A percentile compares a stretch with the other conserved stretches of the same genome.
phyloP scores from a whole-genome alignment of 306 rosid genomes.

The Casuarina cunninghamiana region DNA sequence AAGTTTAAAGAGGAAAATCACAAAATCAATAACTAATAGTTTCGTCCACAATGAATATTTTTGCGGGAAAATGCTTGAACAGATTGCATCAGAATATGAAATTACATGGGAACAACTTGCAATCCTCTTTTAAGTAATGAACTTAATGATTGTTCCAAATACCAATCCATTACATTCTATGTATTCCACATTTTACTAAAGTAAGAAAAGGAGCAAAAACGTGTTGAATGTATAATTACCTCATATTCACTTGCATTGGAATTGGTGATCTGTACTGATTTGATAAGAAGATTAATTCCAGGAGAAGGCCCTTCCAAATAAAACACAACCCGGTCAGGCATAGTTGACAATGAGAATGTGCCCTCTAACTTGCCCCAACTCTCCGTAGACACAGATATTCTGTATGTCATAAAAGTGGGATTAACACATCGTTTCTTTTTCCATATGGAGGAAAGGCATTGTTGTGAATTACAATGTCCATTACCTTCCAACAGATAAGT shows the following conservation, averaged over 20 bases:
- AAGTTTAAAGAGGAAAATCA: slow-evolving; percentile 18
- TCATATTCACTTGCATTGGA: slow-evolving; percentile 42
- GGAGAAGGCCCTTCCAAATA: slow-evolving; percentile 94
- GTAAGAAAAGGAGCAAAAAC: background rate
- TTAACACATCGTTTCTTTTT: slow-evolving; percentile 8
- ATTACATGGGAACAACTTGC: background rate
- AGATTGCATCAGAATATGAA: background rate
- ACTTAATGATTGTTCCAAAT: background rate
- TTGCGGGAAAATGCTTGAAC: background rate
- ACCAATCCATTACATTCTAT: background rate
- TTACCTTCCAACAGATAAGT: slow-evolving; percentile 76
- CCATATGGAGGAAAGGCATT: slow-evolving; percentile 14
- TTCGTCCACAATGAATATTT: background rate
- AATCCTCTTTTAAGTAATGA: background rate
- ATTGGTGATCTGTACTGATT: slow-evolving; percentile 57
- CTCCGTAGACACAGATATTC: slow-evolving; percentile 62
- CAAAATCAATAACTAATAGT: slow-evolving; percentile 15
- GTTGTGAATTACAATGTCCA: slow-evolving; percentile 5
- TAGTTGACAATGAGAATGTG: slow-evolving; percentile 57
- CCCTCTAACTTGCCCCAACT: slow-evolving; percentile 85
- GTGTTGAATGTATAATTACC: slow-evolving; percentile 33
- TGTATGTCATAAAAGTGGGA: slow-evolving; percentile 37
- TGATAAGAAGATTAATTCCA: slow-evolving; percentile 70
- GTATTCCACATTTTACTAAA: background rate
- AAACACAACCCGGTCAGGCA: slow-evolving; percentile 60